Conservation (phyloP, 805 yeast genomes). For the Starmerella sirachaensis region DNA sequence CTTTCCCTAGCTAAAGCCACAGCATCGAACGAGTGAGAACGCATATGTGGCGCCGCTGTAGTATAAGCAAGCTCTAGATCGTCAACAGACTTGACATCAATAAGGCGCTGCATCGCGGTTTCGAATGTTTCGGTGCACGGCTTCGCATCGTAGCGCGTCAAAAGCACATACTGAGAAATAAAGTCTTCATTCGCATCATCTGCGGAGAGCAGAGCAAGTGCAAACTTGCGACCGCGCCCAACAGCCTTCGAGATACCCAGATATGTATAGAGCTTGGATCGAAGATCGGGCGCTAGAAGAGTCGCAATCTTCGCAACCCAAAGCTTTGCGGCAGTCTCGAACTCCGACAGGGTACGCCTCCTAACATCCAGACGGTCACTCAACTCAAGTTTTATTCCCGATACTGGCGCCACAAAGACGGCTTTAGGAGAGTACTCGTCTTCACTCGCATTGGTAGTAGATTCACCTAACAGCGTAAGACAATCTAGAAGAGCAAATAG, state of each 20-base stretch:
- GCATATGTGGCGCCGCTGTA: constrained; percentile 7
- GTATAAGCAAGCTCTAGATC: constrained; percentile 8
- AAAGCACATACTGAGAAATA: constrained; percentile 14
- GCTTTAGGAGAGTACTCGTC: constrained; percentile 79
- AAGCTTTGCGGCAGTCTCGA: constrained; percentile 45
- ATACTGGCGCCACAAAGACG: constrained; percentile 39
- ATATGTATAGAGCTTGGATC: constrained; percentile 67
- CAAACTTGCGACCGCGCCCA: constrained; percentile 75
- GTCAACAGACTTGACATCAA: not conserved
- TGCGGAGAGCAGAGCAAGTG: constrained; percentile 50
- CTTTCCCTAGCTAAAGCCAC: constrained; percentile 20
- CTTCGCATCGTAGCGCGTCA: constrained; percentile 8
- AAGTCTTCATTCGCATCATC: constrained; percentile 33
- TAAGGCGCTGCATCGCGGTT: not conserved
- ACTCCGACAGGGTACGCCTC: constrained; percentile 45
- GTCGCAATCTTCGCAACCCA: constrained; percentile 57
- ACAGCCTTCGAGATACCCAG: constrained; percentile 32
- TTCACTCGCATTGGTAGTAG: constrained; percentile 71
- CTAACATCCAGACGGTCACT: constrained; percentile 75
- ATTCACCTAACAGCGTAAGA: constrained; percentile 61
- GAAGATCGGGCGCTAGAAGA: constrained; percentile 59
- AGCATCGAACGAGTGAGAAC: constrained; percentile 3
- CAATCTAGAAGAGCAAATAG: constrained; percentile 73
- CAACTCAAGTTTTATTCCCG: constrained; percentile 41
- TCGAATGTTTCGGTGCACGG: not conserved